A percentile compares a stretch with the other conserved stretches of the same genome.
Conservation (phyloP, 208 protist species). For the Trypanosoma lewisi region DNA sequence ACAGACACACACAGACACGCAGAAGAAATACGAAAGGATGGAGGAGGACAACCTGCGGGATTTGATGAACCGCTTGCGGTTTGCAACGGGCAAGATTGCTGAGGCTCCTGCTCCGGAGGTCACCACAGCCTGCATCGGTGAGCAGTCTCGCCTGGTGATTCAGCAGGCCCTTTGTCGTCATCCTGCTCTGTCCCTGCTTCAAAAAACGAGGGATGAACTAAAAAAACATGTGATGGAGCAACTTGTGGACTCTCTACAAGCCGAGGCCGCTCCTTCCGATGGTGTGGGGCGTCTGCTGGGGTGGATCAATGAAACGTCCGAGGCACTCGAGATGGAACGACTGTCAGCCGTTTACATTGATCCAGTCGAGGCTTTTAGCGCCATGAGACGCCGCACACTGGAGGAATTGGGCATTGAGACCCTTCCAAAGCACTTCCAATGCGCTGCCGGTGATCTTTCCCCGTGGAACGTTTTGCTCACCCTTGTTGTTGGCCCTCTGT, state of each 20-base stretch:
- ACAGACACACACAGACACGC: no score
- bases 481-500: slow-evolving; percentile 37
- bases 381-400: slow-evolving; percentile 18
- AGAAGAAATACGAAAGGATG: slow-evolving; percentile 34
- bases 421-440: slow-evolving; percentile 44
- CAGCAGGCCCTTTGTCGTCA: slow-evolving; percentile 73
- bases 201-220: slow-evolving; percentile 25
- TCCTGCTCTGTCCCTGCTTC: slow-evolving; percentile 31
- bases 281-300: slow-evolving; percentile 30
- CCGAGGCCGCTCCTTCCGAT: slow-evolving; percentile 18
- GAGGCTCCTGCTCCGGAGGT: slow-evolving; percentile 14
- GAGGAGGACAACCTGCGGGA: slow-evolving; percentile 49
- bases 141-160: slow-evolving; percentile 49
- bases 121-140: slow-evolving; percentile 32
- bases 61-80: slow-evolving; percentile 66
- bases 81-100: slow-evolving; percentile 54
- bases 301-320: slow-evolving; percentile 65
- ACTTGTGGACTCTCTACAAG: slow-evolving; percentile 24
- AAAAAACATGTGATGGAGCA: slow-evolving; percentile 28
- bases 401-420: slow-evolving; percentile 48
- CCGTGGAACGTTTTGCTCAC: slow-evolving; percentile 77
- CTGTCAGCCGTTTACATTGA: slow-evolving; percentile 54
- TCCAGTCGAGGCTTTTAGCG: slow-evolving; percentile 15
- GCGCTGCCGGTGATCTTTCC: slow-evolving; percentile 44
- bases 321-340: slow-evolving; percentile 67